Evolutionary conservation across 139 green algal species (phyloP), one percentile per base, ranked within the genome.

Genomic region (Yamagishiella unicocca): DNA sequence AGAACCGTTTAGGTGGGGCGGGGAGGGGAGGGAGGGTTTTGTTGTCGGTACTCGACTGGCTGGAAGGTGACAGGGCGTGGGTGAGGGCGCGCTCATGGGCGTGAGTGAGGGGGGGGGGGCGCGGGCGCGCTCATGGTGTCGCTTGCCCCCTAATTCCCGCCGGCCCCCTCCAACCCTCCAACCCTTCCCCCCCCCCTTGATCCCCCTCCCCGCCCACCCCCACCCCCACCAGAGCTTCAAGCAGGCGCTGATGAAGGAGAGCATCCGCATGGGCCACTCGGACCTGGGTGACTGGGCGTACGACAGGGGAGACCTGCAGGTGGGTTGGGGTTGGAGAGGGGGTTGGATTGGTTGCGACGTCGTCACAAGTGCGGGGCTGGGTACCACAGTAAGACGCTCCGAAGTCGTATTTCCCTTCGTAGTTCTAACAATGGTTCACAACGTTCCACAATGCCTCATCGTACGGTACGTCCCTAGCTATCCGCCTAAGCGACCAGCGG

Each of bases 241-340:
- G 61, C 55, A 55, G 29, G 55, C 77, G 82, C 84, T 99, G 66
- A 95, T 98, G 66, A 99, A 99, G 94, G 97, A 99, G 90, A 92
- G 79, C 82, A 98, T 99, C 73, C 94, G 97, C 58, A 95, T 98
- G 92, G 94, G 94, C 1, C 96, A 99, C 91, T 96, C 95, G 46
- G 95, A 97, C 83, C 92, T 99, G 27, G 97, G 95, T 0, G 95
- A 98, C 85, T 96, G 96, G 84, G 95, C 92, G 83, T 98, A 98
- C 88, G 71, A 91, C 2, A 83, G 92, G 0, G 97, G 97, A 9
- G 94, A 98, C 87, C 91, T 98, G 38, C 93, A 97, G 93, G 93
- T 96, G 3, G 91, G 38, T n/a, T 45, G 29, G 70, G 33, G 81
- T 9, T 43, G 12, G 21, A 53, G 31, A 40, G 62, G 62, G 62